phyloP scores from a whole-genome alignment of 257 asterid species.

The Eucommia ulmoides region DNA sequence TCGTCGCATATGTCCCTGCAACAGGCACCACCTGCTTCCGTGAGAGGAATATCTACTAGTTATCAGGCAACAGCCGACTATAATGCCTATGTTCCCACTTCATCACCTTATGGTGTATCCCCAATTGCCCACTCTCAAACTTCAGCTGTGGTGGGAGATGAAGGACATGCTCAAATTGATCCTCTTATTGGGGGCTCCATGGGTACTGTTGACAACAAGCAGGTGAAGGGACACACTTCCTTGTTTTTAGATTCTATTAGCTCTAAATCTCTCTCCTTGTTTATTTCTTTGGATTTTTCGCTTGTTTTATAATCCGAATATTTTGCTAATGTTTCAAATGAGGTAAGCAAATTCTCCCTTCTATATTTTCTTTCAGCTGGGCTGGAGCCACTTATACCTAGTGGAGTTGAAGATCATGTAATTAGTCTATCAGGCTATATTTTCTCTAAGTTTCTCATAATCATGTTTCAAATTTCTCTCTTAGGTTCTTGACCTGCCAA shows the following conservation, averaged over 20 bases:
- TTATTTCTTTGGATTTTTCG: too few relatives aligned
- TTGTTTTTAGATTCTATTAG: too few relatives aligned
- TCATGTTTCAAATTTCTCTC: constrained; percentile 14
- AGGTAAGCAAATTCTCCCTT: too few relatives aligned
- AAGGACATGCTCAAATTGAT: constrained; percentile 61
- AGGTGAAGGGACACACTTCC: constrained; percentile 34
- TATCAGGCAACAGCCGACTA: constrained; percentile 40
- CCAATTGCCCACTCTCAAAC: constrained; percentile 52
- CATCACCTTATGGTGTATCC: constrained; percentile 74
- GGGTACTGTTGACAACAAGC: constrained; percentile 50
- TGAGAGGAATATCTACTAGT: constrained; percentile 53
- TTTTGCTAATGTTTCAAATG: too few relatives aligned
- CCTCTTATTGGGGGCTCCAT: constrained; percentile 71
- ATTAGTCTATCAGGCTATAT: too few relatives aligned
- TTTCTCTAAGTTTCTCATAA: too few relatives aligned
- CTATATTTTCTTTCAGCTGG: too few relatives aligned
- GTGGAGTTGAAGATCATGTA: too few relatives aligned
- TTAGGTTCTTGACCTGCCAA: constrained; percentile 58
- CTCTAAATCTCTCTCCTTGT: too few relatives aligned
- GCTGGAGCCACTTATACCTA: too few relatives aligned
- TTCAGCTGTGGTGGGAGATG: constrained; percentile 60
- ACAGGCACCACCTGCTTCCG: constrained; percentile 41
- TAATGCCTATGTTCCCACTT: constrained; percentile 45
- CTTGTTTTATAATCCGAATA: too few relatives aligned
- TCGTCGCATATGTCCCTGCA: constrained; percentile 50